Conservation (phyloP, 441 rosid species). For the Syzygium syzygioides region DNA sequence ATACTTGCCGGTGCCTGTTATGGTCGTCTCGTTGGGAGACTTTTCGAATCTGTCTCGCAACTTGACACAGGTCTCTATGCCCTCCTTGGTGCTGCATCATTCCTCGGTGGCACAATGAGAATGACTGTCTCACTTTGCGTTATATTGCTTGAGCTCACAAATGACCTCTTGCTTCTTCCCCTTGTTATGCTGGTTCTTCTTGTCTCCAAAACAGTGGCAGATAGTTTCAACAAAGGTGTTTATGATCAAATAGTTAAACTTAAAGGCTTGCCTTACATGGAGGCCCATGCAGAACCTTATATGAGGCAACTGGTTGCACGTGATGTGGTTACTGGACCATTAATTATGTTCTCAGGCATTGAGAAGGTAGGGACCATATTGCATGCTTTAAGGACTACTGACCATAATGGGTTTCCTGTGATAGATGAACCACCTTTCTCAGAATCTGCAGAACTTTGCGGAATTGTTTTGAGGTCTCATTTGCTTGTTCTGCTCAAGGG, state of each 20-base stretch:
- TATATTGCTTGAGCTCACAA: slow-evolving; percentile 66
- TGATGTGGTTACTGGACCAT: slow-evolving; percentile 56
- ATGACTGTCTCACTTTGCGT: slow-evolving; percentile 74
- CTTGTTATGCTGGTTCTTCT: slow-evolving; percentile 68
- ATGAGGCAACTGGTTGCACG: slow-evolving; percentile 49
- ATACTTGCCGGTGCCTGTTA: slow-evolving; percentile 61
- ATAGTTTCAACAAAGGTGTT: slow-evolving; percentile 58
- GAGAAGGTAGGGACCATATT: slow-evolving; percentile 43
- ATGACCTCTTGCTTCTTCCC: slow-evolving; percentile 53
- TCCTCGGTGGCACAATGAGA: slow-evolving; percentile 81
- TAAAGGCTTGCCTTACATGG: slow-evolving; percentile 70
- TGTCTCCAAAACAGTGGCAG: slow-evolving; percentile 62
- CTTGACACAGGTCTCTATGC: slow-evolving; percentile 63
- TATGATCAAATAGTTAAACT: slow-evolving; percentile 65
- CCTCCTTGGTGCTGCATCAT: slow-evolving; percentile 68
- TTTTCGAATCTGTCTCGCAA: slow-evolving; percentile 37
- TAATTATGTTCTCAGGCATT: slow-evolving; percentile 44
- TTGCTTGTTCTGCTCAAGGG: slow-evolving; percentile 57
- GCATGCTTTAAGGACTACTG: slow-evolving; percentile 40
- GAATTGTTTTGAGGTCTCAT: slow-evolving; percentile 61
- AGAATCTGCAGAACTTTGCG: slow-evolving; percentile 50
- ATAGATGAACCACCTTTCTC: slow-evolving; percentile 57
- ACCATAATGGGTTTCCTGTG: slow-evolving; percentile 66
- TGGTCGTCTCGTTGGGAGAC: slow-evolving; percentile 56
- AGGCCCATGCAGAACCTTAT: slow-evolving; percentile 67